A percentile compares a stretch with the other conserved stretches of the same genome.
Conservation (phyloP, 805 yeast species). For the Ogataea henricii region DNA sequence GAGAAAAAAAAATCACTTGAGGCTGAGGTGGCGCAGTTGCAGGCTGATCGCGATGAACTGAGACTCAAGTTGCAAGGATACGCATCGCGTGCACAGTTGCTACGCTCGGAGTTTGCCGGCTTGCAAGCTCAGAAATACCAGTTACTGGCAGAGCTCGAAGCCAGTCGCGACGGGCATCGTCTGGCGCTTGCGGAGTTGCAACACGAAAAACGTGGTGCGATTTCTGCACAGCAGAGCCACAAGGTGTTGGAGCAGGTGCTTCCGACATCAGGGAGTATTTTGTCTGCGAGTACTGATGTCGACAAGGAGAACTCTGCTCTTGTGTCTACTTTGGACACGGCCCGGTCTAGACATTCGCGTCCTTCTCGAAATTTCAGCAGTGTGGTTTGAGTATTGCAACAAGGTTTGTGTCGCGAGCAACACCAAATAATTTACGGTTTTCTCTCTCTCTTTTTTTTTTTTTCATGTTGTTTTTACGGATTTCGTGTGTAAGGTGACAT, state of each 20-base stretch:
- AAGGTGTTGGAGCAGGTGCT: background rate
- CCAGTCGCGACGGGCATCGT: background rate
- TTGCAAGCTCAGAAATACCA: background rate
- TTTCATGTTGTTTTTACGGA: too few species aligned
- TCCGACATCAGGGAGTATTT: background rate
- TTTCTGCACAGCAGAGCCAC: background rate
- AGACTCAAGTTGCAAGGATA: constrained; percentile 1
- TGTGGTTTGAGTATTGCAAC: background rate
- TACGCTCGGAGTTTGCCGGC: background rate
- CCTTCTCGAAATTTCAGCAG: constrained; percentile 1
- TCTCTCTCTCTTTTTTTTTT: too few species aligned
- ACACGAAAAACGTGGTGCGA: background rate
- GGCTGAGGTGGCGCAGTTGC: background rate
- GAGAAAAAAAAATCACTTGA: background rate
- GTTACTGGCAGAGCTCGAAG: background rate
- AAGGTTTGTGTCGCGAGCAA: background rate
- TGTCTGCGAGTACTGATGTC: background rate
- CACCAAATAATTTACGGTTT: too few species aligned
- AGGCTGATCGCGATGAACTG: background rate
- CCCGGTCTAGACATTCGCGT: constrained; percentile 1
- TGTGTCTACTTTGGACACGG: background rate
- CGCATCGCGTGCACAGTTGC: background rate
- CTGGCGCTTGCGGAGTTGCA: background rate
- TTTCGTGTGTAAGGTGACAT: background rate
- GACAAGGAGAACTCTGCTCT: constrained; percentile 2